A percentile compares a stretch with the other conserved stretches of the same genome.
Evolutionary conservation across 192 early-diverging fungal species (phyloP).

Genomic region (Podila horticola): DNA sequence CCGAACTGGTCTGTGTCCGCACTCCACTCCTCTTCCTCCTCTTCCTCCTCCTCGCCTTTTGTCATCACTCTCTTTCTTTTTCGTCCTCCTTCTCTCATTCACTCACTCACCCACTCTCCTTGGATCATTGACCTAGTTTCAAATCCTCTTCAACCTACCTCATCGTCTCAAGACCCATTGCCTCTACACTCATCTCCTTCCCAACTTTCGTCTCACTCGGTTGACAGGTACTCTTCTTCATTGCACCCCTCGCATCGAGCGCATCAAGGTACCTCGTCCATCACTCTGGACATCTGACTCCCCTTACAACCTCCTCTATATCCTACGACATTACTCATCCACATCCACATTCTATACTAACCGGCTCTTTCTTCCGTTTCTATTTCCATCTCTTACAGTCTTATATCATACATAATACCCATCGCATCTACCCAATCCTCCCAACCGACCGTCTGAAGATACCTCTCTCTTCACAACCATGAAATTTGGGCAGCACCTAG

Average conservation of each 20-base stretch:
- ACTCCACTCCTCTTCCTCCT: neutral
- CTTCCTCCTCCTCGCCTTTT: neutral
- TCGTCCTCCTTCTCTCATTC: neutral
- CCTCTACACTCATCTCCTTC: neutral
- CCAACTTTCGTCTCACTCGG: neutral
- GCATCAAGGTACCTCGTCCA: too few relatives aligned
- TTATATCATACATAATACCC: neutral
- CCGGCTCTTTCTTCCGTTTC: neutral
- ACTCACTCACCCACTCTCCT: neutral
- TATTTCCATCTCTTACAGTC: neutral
- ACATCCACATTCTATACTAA: neutral
- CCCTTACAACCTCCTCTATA: too few relatives aligned
- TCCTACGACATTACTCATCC: too few relatives aligned
- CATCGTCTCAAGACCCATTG: neutral
- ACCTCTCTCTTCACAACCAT: conserved; percentile 50
- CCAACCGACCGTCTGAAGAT: neutral
- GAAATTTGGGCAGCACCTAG: conserved; percentile 91
- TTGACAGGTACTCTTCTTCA: too few relatives aligned
- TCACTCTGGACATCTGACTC: too few relatives aligned
- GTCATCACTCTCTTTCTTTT: neutral
- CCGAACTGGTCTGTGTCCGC: neutral
- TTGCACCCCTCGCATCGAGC: too few relatives aligned
- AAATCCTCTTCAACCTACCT: neutral
- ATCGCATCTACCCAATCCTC: neutral
- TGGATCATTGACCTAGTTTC: neutral